Percentiles rank a stretch among this genome's conserved stretches.
Evolutionary conservation across 129 eudicot species (phyloP).

Genomic region (Rutidosis leptorrhynchoides): DNA sequence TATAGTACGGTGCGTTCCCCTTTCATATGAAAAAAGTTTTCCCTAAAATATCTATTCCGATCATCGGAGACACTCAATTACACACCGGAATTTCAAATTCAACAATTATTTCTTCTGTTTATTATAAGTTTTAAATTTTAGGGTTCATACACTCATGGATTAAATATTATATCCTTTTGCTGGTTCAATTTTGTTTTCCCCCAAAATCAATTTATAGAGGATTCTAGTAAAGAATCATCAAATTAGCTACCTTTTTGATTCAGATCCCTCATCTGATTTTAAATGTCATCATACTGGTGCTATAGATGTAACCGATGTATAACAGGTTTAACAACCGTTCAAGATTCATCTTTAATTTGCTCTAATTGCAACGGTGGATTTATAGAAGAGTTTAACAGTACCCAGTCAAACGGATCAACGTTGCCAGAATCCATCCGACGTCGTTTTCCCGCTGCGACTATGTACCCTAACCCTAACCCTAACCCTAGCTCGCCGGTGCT

Average conservation of each 20-base stretch:
- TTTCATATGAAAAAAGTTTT: constrained; percentile 8
- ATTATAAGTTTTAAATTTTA: neutral
- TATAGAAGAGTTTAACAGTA: constrained; percentile 51
- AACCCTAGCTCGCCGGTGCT: constrained; percentile 37
- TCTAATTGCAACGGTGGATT: constrained; percentile 78
- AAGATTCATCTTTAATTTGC: constrained; percentile 45
- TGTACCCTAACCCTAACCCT: constrained; percentile 33
- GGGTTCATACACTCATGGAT: constrained; percentile 12
- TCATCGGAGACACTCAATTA: neutral
- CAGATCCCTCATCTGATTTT: neutral
- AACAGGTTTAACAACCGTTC: constrained; percentile 26
- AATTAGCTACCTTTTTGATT: neutral
- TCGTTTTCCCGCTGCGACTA: constrained; percentile 27
- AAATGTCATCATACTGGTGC: constrained; percentile 67
- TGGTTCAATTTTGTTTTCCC: constrained; percentile 6
- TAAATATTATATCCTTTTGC: neutral
- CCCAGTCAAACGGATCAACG: constrained; percentile 18
- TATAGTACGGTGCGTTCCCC: constrained; percentile 14
- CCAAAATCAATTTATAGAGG: neutral
- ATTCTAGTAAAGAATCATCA: neutral
- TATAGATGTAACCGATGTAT: constrained; percentile 77
- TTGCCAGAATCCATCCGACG: constrained; percentile 21
- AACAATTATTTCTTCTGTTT: neutral
- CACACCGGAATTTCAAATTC: neutral
- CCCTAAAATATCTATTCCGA: neutral